Base-by-base conservation (phyloP, 129 eudicot species). In the Glebionis coronaria region DNA sequence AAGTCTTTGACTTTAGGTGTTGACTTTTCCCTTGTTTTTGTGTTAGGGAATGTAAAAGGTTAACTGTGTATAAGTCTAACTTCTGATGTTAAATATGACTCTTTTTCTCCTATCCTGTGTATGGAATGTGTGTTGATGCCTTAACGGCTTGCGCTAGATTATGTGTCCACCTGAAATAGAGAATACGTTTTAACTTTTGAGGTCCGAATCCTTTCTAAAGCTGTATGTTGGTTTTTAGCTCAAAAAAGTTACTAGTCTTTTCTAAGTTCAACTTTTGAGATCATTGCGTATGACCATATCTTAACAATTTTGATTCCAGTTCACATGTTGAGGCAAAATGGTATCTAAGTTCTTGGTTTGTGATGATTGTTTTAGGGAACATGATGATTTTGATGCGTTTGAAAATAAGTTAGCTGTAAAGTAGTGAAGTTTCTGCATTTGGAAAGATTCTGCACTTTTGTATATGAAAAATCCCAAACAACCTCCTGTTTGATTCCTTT, bases 401-500 rank as follows among this genome's bases (percentile, higher is more conserved):
- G 35, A 38, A 71, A 27, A 52, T 63, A 10, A 15, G 45, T 72
- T 63, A 44, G 70, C 64, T 53, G 77, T 63, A 53, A 63, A 63
- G 64, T 42, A 25, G 9, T 50, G 31, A 70, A 40, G 63, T 23
- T 60, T 61, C 44, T 72, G 69, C 69, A 72, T 38, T 62, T 72
- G 76, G 69, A 51, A 72, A 61, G 27, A 72, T 61, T 61, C 76
- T 72, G 49, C 69, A 50, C 62, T 35, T 49, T 61, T 51, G 53
- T 51, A 23, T 14, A 23, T 23, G 53, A 54, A 72, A 61, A 71
- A 71, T 50, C 76, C 44, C 61, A 71, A 61, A 53, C 61, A 72
- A 72, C 61, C 76, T 71, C 52, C 12, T 63, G 9, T 60, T 60
- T 71, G 76, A 71, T 71, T 61, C 62, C 51, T 72, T 31, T 61